Evolutionary conservation across 2,329 filamentous ascomycete genomes (phyloP).

Genomic region (Fusarium floridanum): DNA sequence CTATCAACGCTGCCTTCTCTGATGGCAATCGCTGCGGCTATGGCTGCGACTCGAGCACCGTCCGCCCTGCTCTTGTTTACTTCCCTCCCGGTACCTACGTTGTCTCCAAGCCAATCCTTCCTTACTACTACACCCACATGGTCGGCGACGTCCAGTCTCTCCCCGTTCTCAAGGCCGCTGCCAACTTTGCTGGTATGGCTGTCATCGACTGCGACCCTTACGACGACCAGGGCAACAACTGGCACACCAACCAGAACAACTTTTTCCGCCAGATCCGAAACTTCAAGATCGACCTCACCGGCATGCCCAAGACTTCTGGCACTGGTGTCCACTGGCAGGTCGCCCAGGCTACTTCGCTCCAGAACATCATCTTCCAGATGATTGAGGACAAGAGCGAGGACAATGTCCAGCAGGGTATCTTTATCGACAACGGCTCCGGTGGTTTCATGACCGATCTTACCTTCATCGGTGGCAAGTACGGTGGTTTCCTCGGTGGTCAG

Average conservation of each 20-base stretch:
- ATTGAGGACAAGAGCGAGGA: slow-evolving; percentile 70
- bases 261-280: slow-evolving; percentile 88
- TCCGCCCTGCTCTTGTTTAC: slow-evolving; percentile 88
- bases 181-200: slow-evolving; percentile 84
- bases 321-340: slow-evolving; percentile 89
- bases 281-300: slow-evolving; percentile 82
- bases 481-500: slow-evolving; percentile 86
- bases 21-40: slow-evolving; percentile 84
- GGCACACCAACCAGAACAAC: slow-evolving; percentile 86
- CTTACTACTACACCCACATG: slow-evolving; percentile 94
- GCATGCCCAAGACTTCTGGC: slow-evolving; percentile 69
- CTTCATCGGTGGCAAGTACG: slow-evolving; percentile 85
- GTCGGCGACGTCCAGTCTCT: slow-evolving; percentile 81
- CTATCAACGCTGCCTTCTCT: slow-evolving; percentile 87
- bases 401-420: slow-evolving; percentile 82
- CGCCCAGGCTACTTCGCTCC: slow-evolving; percentile 83
- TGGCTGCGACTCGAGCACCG: slow-evolving; percentile 86
- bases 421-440: slow-evolving; percentile 87
- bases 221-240: slow-evolving; percentile 74
- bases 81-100: slow-evolving; percentile 91
- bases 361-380: slow-evolving; percentile 88
- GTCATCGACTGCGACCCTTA: slow-evolving; percentile 93
- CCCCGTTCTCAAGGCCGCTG: slow-evolving; percentile 80
- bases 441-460: slow-evolving; percentile 86
- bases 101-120: slow-evolving; percentile 82